Percentiles rank a stretch among this genome's conserved stretches.
Conservation (phyloP, 495 filamentous ascomycete genomes). For the Clavariopsis aquatica region DNA sequence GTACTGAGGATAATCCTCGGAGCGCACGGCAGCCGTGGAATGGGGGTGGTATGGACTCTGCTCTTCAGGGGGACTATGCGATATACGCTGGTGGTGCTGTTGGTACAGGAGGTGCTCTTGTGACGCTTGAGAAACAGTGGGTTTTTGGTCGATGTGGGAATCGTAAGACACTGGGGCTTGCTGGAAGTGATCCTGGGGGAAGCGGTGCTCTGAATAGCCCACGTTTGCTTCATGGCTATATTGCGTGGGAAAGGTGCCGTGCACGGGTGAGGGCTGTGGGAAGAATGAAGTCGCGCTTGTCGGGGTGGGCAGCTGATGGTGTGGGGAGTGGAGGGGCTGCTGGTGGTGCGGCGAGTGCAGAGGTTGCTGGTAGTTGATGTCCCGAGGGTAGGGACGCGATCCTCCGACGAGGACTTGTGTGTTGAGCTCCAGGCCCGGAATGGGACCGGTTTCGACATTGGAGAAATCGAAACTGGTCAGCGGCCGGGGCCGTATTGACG, state of each 20-base stretch:
- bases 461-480: constrained; percentile 31
- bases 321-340: constrained; percentile 31
- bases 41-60: constrained; percentile 16
- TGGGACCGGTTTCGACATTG: constrained; percentile 9
- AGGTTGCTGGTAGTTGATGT: constrained; percentile 25
- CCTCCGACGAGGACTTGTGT: constrained; percentile 6
- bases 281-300: constrained; percentile 31
- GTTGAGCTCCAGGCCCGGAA: constrained; percentile 16
- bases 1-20: constrained; percentile 30
- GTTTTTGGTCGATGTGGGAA: constrained; percentile 21
- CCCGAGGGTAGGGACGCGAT: constrained; percentile 12
- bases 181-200: constrained; percentile 25
- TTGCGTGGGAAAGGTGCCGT: constrained; percentile 10
- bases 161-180: constrained; percentile 31
- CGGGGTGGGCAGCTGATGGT: constrained; percentile 31
- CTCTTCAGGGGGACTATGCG: constrained; percentile 4
- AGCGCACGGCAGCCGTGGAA: constrained; percentile 13
- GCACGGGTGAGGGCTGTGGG: constrained; percentile 24
- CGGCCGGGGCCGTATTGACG: constrained; percentile 28
- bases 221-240: constrained; percentile 10
- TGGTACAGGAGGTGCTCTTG: constrained; percentile 27
- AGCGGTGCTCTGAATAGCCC: constrained; percentile 20
- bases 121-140: constrained; percentile 25
- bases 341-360: constrained; percentile 30
- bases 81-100: constrained; percentile 10